Base-by-base conservation (phyloP, 495 filamentous ascomycete genomes). In the Aspergillus kassunensis region DNA sequence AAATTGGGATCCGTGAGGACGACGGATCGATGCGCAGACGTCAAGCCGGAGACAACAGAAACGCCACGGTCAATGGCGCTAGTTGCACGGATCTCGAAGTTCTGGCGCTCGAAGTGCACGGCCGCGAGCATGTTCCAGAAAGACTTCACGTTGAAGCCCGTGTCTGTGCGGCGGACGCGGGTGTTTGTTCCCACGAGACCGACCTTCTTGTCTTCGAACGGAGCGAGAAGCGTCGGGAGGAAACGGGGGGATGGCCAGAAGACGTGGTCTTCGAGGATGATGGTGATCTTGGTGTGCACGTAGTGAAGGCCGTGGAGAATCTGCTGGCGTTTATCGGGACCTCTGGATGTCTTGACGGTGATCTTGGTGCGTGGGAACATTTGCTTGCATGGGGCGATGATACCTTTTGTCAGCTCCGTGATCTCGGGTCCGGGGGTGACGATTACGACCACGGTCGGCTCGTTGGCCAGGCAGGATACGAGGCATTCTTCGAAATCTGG, bases 1-100 rank as follows among this genome's bases (percentile, higher is more conserved):
- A 79, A 82, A 10, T 66, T 64, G 4, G 59, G 56, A 42, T 74
- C 63, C 11, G 73, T 60, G 13, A 81, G 56, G 42, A 83, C 77
- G 7, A 58, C 51, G 12, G 78, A 74, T 31, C 77, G 71, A 20
- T 77, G 67, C 19, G 72, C 73, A 1, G 64, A 72, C 3, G 79
- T 79, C 4, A 76, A 73, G 1, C 77, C 76, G 4, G 81, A 84
- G 35, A 83, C 69, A 42, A 77, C 77, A 27, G 74, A 80, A 6
- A 78, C 74, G 10, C 80, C 80, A 12, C 79, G 79, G 53, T 83
- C 80, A 10, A 82, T 58, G 13, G 73, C 64, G 56, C 78, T 77
- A 7, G 73, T 74, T 2, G 80, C 71, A 6, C 74, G 69, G 41
- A 77, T 73, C 49, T 83, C 79, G 31, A 80, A 83, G 61, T 82